Conservation (phyloP, 768 basidiomycete species). For the Pholiota conissans region DNA sequence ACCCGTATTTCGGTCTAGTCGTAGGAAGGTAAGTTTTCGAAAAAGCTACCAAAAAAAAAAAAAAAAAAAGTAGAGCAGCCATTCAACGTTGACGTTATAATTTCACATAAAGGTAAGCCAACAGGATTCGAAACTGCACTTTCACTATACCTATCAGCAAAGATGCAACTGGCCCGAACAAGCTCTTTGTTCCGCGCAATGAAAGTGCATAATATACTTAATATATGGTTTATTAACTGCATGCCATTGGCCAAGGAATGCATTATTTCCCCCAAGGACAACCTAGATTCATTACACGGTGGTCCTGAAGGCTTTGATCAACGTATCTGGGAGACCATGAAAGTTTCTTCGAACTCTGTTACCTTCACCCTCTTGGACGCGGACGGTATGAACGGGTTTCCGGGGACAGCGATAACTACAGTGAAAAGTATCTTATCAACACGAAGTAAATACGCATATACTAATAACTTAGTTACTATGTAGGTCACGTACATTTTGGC, state of each 20-base stretch:
- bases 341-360: conserved; percentile 33
- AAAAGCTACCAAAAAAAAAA: no score
- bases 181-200: conserved; percentile 38
- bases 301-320: conserved; percentile 45
- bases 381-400: conserved; percentile 46
- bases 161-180: conserved; percentile 35
- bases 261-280: conserved; percentile 24
- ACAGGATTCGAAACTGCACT: conserved; percentile 42
- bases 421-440: conserved; percentile 18
- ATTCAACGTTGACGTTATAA: not conserved
- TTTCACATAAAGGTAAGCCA: conserved; percentile 35
- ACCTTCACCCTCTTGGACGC: conserved; percentile 44
- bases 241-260: no score
- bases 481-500: conserved; percentile 37
- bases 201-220: conserved; percentile 29
- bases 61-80: no score
- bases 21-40: conserved; percentile 32
- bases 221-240: not conserved
- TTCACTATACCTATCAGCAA: conserved; percentile 44
- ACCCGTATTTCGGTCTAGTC: conserved; percentile 42
- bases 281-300: conserved; percentile 44
- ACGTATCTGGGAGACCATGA: conserved; percentile 39
- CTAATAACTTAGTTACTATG: not conserved
- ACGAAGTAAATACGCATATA: not conserved
- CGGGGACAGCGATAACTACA: conserved; percentile 37